phyloP scores from a whole-genome alignment of 768 basidiomycete species.

The Pholiota molesta region DNA sequence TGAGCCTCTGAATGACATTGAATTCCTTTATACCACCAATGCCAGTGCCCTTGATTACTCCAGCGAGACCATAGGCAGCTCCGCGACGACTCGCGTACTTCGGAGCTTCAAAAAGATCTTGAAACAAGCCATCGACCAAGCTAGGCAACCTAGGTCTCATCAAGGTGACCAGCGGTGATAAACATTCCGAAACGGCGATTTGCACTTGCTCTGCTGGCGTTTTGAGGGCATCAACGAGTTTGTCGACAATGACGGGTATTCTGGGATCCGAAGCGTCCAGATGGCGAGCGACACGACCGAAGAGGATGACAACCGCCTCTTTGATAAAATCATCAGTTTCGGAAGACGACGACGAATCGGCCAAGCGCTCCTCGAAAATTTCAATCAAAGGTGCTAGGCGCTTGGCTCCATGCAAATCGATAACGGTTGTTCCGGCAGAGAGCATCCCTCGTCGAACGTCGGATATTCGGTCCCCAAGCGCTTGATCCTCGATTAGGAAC shows the following conservation, averaged over 20 bases:
- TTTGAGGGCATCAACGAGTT: conserved; percentile 86
- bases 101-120: conserved; percentile 72
- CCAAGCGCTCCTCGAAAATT: conserved; percentile 81
- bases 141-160: conserved; percentile 61
- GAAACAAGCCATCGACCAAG: conserved; percentile 78
- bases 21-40: conserved; percentile 85
- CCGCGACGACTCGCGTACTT: conserved; percentile 97
- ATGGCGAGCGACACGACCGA: conserved; percentile 91
- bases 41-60: conserved; percentile 90
- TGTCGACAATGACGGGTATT: conserved; percentile 79
- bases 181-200: conserved; percentile 93
- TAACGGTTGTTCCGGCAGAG: conserved; percentile 76
- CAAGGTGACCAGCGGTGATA: conserved; percentile 80
- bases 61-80: conserved; percentile 95
- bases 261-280: conserved; percentile 76
- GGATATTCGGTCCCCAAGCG: conserved; percentile 81
- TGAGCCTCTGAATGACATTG: conserved; percentile 72
- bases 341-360: conserved; percentile 52
- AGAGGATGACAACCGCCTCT: conserved; percentile 92
- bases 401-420: conserved; percentile 80
- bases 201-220: conserved; percentile 97
- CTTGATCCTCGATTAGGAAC: conserved; percentile 85
- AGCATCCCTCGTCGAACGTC: conserved; percentile 90
- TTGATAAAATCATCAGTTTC: conserved; percentile 88
- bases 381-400: conserved; percentile 75